These are phyloP conservation scores for Ganoderma sp. DNA, from an alignment of 1,284 basidiomycete genomes.

Conservation along the genomic window DNA sequence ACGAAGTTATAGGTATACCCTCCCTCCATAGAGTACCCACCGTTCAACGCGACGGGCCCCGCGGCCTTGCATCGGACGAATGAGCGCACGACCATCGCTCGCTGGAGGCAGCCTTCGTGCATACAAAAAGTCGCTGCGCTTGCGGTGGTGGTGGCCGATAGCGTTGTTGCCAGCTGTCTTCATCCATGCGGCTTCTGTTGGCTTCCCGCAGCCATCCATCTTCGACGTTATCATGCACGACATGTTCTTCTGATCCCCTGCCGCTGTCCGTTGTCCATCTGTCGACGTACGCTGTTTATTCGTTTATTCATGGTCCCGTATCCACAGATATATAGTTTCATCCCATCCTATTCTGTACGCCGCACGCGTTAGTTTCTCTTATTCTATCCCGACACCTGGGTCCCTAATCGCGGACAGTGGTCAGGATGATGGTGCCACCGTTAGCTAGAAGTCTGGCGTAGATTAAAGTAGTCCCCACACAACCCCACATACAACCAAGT, in stretches of 20 bases:
- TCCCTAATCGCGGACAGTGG: slow-evolving; percentile 4
- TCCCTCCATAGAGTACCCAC: slow-evolving; percentile 25
- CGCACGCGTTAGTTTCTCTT: not conserved
- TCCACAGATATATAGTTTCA: not conserved
- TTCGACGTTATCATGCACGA: not conserved
- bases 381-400: not conserved
- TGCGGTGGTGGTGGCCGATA: not conserved
- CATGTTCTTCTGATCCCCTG: not conserved
- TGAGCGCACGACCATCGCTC: not conserved
- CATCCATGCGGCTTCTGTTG: not conserved
- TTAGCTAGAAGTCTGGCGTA: slow-evolving; percentile 10
- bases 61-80: not conserved
- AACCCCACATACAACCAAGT: not conserved
- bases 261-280: not conserved
- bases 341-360: not conserved
- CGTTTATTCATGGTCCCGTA: not conserved
- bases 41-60: slow-evolving; percentile 8
- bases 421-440: not conserved
- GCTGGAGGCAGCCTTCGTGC: not conserved
- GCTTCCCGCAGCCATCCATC: too few relatives aligned
- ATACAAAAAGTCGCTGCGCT: not conserved
- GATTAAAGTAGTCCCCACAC: slow-evolving; percentile 13
- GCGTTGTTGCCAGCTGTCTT: not conserved
- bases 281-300: slow-evolving; percentile 7
- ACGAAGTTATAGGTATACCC: slow-evolving; percentile 24